A percentile compares a stretch with the other conserved stretches of the same genome.
Conservation (phyloP, 1,284 basidiomycete species). For the Rhodotorula glutinis region DNA sequence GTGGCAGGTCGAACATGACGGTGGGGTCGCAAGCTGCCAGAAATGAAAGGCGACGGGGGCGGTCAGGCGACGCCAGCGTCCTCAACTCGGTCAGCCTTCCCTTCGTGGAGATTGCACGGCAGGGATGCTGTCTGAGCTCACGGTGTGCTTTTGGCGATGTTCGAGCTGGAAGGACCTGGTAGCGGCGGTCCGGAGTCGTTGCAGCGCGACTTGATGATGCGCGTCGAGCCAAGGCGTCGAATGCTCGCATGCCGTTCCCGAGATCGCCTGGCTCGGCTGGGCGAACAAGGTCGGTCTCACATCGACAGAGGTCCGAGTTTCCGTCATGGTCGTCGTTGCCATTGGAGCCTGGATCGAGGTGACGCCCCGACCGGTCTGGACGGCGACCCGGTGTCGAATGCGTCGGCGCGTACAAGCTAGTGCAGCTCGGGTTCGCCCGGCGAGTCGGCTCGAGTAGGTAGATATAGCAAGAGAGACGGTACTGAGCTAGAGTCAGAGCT, state of each 20-base stretch:
- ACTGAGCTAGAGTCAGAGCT: background rate
- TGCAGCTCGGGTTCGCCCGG: background rate
- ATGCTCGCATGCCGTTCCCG: background rate
- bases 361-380: too few species aligned
- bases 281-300: background rate
- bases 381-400: too few species aligned
- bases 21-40: background rate
- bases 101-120: too few species aligned
- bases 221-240: background rate
- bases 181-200: conserved; percentile 1
- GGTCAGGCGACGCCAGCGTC: background rate
- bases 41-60: background rate
- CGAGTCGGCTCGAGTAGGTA: background rate
- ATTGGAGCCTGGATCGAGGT: background rate
- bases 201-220: background rate
- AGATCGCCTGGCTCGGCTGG: too few species aligned
- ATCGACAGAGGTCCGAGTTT: background rate
- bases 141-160: background rate
- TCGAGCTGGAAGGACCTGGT: too few species aligned
- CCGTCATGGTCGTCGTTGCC: conserved; percentile 6
- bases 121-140: background rate
- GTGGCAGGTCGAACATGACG: conserved; percentile 15
- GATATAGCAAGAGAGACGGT: background rate
- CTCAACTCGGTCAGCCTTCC: background rate
- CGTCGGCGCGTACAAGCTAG: too few species aligned